Percentiles rank a stretch among this genome's conserved stretches.
These are phyloP conservation scores for Rhodamnia rubescens DNA, from an alignment of 345 rosid species.

Conservation along the genomic window DNA sequence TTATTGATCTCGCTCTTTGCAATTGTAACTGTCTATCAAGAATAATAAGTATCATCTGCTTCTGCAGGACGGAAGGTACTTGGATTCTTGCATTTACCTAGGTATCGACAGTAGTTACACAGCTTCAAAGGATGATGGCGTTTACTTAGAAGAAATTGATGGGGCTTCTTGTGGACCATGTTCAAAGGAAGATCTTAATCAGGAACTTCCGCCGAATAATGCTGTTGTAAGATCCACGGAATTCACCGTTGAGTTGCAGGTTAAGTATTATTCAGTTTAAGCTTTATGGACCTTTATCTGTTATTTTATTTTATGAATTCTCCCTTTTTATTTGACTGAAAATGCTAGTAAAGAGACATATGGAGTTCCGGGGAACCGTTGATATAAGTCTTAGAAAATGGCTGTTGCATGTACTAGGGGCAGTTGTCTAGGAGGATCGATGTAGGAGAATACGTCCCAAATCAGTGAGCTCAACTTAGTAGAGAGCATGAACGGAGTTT, in stretches of 20 bases:
- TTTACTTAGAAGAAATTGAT: conserved; percentile 43
- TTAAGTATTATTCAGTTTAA: conserved; percentile 5
- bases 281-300: neutral
- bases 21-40: neutral
- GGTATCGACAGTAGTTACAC: conserved; percentile 78
- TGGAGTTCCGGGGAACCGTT: neutral
- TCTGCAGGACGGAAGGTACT: conserved; percentile 62
- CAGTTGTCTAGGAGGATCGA: neutral
- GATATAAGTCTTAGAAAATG: neutral
- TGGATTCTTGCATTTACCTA: conserved; percentile 83
- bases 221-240: conserved; percentile 41
- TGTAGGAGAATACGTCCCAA: neutral
- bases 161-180: conserved; percentile 18
- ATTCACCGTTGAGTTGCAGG: conserved; percentile 79
- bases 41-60: neutral
- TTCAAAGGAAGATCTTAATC: conserved; percentile 24
- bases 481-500: neutral
- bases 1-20: neutral
- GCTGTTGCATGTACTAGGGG: neutral
- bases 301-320: neutral
- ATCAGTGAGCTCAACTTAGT: neutral
- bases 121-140: conserved; percentile 55
- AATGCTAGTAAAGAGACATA: neutral
- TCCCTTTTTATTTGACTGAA: neutral
- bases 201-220: conserved; percentile 26